Evolutionary conservation across 129 eudicot species (phyloP), one percentile per base, ranked within the genome.

Genomic region (Ambrosia artemisiifolia): DNA sequence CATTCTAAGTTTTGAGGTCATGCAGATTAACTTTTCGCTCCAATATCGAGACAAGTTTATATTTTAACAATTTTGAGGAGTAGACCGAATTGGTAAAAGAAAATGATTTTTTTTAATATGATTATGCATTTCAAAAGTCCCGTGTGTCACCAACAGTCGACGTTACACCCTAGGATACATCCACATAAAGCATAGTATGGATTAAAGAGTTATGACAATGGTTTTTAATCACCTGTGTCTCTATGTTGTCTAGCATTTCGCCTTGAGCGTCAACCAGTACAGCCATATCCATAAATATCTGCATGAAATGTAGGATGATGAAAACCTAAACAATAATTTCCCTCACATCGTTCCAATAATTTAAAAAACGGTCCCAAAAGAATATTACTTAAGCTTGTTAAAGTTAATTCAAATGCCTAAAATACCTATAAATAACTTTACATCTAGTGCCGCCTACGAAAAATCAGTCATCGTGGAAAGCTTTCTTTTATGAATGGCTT

Each of bases 261-360:
- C 98, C 98, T 80, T 93, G 98, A 66, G 96, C 96, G 67, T 93
- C 94, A 49, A 93, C 98, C 81, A 93, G 67, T 24, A 93, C 95
- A 34, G 96, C 96, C 96, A 89, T 87, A 83, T 93, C 98, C 75
- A 93, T 49, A 77, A 93, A 93, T 75, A 89, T 87, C 96, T 93
- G 79, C 54, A 13, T 34, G 30, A 76, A 12, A 16, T 11, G 17
- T 24, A 57, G n/a, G 14, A 56, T 56, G 33, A 7, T 17, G 33
- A 48, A 56, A 48, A 56, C n/a, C 35, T 24, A 24, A 56, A 20
- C 61, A 24, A 32, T 30, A 59, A 12, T 6, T 11, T 12, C 36
- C 11, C 43, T 19, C 32, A 13, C 38, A 67, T 47, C n/a, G 1
- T 67, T 67, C 28, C n/a, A 67, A 57, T 8, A 47, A 28, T 46